Conservation (phyloP, 1,284 basidiomycete genomes). For the Ustilago loliicola region DNA sequence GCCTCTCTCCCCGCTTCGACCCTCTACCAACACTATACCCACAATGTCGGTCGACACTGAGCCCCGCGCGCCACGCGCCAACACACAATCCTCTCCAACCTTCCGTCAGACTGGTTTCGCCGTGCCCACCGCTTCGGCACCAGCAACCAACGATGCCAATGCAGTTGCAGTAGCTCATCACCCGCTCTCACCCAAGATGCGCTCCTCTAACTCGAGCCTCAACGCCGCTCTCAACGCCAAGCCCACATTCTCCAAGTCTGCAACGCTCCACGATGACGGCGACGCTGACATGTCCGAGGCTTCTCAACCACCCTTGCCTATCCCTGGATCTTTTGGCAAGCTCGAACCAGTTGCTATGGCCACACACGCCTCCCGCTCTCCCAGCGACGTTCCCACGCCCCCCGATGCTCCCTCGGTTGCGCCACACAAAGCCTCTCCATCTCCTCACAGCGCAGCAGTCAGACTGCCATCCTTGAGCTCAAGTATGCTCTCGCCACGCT, state of each 20-base stretch:
- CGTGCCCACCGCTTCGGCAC: conserved; percentile 45
- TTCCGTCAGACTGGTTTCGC: conserved; percentile 56
- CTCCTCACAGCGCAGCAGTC: conserved; percentile 29
- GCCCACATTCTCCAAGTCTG: conserved; percentile 3
- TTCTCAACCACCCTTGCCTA: conserved; percentile 50
- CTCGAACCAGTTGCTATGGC: conserved; percentile 25
- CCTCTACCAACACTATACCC: not conserved
- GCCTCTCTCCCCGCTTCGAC: not conserved
- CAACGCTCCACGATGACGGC: conserved; percentile 32
- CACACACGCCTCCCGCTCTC: conserved; percentile 55
- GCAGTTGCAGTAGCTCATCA: conserved; percentile 36
- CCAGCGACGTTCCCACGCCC: conserved; percentile 64
- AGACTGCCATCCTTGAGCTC: conserved; percentile 49
- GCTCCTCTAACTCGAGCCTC: conserved; percentile 50
- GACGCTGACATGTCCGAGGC: conserved; percentile 60
- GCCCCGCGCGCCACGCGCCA: conserved; percentile 37
- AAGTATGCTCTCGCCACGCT: conserved; percentile 51
- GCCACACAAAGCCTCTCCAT: conserved; percentile 34
- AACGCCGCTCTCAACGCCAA: conserved; percentile 38
- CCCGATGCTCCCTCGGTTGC: conserved; percentile 55
- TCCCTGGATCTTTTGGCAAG: conserved; percentile 43
- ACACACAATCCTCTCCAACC: conserved; percentile 52
- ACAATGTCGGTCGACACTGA: conserved; percentile 56
- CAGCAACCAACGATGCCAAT: conserved; percentile 45
- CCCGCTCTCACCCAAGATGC: conserved; percentile 32